Evolutionary conservation across 2,329 filamentous ascomycete genomes (phyloP).

Genomic region (Colletotrichum siamense): DNA sequence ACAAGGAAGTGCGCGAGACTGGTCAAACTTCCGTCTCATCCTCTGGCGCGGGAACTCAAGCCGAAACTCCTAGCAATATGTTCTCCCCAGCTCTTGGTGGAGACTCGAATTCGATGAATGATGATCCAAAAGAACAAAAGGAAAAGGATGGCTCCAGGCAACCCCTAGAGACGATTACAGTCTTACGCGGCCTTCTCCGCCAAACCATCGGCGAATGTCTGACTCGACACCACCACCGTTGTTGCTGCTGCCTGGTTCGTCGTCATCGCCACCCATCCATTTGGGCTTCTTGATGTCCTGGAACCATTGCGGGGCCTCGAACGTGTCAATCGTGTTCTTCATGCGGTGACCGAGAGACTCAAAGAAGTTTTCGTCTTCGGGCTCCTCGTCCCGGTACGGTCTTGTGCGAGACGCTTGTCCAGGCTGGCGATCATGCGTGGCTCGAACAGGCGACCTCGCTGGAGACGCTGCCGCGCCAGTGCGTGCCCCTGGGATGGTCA

Average conservation of each 20-base stretch:
- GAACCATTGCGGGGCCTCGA: conserved; percentile 84
- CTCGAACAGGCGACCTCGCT: conserved; percentile 49
- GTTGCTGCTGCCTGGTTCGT: conserved; percentile 32
- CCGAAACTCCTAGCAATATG: conserved; percentile 22
- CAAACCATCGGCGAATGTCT: conserved; percentile 65
- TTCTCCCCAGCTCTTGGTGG: conserved; percentile 26
- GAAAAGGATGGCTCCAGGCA: neutral
- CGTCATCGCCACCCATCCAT: conserved; percentile 75
- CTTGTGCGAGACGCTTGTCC: conserved; percentile 21
- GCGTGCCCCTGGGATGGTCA: conserved; percentile 51
- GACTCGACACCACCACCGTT: conserved; percentile 28
- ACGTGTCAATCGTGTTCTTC: conserved; percentile 88
- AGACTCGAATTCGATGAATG: conserved; percentile 15
- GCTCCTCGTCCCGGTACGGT: conserved; percentile 51
- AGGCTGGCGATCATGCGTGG: conserved; percentile 39
- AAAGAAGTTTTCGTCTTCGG: conserved; percentile 81
- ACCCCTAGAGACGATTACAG: neutral
- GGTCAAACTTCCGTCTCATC: neutral
- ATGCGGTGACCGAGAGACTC: conserved; percentile 83
- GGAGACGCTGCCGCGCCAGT: conserved; percentile 36
- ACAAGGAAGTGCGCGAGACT: neutral
- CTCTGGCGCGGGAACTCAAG: conserved; percentile 11
- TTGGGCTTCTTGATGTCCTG: conserved; percentile 79
- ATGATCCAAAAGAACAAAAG: neutral
- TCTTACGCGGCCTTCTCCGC: conserved; percentile 43